Evolutionary conservation across 768 basidiomycete species (phyloP), one percentile per base, ranked within the genome.

Genomic region (Boletus bicolor): DNA sequence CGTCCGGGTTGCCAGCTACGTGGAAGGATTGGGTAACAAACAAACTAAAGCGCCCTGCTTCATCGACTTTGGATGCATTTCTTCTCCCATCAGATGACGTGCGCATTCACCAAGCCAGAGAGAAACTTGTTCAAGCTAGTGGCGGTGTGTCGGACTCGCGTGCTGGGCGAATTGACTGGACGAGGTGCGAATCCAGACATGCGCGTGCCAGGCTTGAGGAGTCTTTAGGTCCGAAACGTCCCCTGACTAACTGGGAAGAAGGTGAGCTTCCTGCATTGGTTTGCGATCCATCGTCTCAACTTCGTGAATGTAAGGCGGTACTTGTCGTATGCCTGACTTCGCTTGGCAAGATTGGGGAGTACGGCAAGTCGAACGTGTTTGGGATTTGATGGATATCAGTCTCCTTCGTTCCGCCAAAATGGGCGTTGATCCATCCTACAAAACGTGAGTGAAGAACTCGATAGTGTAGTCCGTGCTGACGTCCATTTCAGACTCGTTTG

Each of bases 371-470:
- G 93, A 97, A 66, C 85, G 95, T 34, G 95, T 98, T 5, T 90
- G 92, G 86, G 95, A 98, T 69, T 72, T 98, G 61, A 88, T 96
- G 86, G 95, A 98, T 64, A 96, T 97, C 61, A 89, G 81, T 67
- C 77, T 87, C 30, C 79, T 98, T 46, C 88, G 93, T 34, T 85
- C 89, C 38, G 90, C 93, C 0, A 81, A 80, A 57, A 80, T 83
- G 38, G 92, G 90, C 3, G 78, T 92, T 21, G 95, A 97, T 66
- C 86, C 93, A 0, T 86, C 82, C 0, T 95, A 86, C 71, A 94
- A 96, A 68, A 93, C 92, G 86, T 95, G 68, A 68, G 86, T 76
- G 19, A 9, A 52, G 56, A 32, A 17, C 15, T 21, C n/a, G 34
- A 17, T 19, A 15, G 5, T 14, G 34, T 51, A 12, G 11, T 38